Percentiles rank a stretch among this genome's conserved stretches.
Conservation (phyloP, 306 rosid species). For the Quercus parvula region DNA sequence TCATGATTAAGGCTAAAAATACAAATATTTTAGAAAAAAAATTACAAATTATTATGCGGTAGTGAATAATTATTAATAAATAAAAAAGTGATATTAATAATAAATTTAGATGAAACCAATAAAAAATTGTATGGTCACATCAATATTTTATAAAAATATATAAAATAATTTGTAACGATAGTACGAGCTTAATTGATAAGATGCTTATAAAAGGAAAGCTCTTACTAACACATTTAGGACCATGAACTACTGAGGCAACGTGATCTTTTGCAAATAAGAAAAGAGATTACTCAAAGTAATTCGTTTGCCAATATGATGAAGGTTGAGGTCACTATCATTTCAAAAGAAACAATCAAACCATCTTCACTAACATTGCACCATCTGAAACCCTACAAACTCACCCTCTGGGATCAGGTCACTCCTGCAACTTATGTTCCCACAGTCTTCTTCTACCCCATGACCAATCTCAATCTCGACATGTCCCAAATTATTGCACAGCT, state of each 20-base stretch:
- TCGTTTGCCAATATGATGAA: neutral
- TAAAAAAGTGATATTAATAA: too few relatives aligned
- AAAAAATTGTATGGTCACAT: accelerated
- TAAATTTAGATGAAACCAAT: accelerated
- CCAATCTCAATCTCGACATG: neutral
- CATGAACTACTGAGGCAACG: too few relatives aligned
- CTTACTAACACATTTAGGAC: too few relatives aligned
- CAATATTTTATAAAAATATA: too few relatives aligned
- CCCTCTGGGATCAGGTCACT: constrained; percentile 29
- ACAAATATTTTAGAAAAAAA: too few relatives aligned
- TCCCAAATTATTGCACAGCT: constrained; percentile 12
- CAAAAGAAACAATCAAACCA: constrained; percentile 46
- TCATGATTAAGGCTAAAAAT: too few relatives aligned
- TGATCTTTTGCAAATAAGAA: too few relatives aligned
- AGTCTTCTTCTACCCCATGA: constrained; percentile 33
- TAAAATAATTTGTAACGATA: accelerated
- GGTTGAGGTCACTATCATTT: constrained; percentile 40
- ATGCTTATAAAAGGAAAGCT: too few relatives aligned
- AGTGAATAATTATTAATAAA: too few relatives aligned
- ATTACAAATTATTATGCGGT: too few relatives aligned
- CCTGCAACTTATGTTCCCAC: constrained; percentile 19
- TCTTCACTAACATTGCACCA: constrained; percentile 3
- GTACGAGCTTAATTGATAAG: too few relatives aligned
- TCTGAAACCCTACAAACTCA: constrained; percentile 17
- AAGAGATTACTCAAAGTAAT: too few relatives aligned